Evolutionary conservation across 345 rosid species (phyloP), one percentile per base, ranked within the genome.

Genomic region (Draba incana): DNA sequence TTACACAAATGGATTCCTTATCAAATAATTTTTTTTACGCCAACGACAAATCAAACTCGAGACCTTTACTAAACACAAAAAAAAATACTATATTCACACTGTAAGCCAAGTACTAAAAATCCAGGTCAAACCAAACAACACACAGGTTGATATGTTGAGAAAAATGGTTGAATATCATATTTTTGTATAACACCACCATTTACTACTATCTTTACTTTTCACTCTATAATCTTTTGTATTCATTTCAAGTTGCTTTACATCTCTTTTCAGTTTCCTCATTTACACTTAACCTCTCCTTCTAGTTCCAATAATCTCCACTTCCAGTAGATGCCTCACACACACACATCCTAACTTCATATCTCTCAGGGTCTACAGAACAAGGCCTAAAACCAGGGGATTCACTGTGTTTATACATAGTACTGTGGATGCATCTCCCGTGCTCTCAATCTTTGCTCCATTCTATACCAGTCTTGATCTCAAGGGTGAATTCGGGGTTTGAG

Each of bases 381-480:
- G 46, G 55, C 50, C 50, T 20, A 55, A 47, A 62, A 55, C 25
- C 50, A 13, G 45, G 41, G 57, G 28, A 57, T 38, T 27, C 57
- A 42, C 27, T 30, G 52, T 59, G 58, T 60, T 42, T 62, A 45
- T 46, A 47, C 51, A 56, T 72, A 60, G 46, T 73, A 48, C 16
- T 58, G 43, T 20, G 52, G 20, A 28, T 20, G 20, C 31, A 50
- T 33, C 64, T 49, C 58, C 47, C 35, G 6, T 38, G 44, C 16
- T 23, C 50, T 67, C 61, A 8, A 25, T 28, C 52, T 45, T 62
- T 53, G 51, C 58, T 39, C 58, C 53, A 57, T 27, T 55, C 78
- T 74, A 86, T 20, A 84, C 62, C 42, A 78, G 83, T 73, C 90
- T 84, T 44, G 79, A 71, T 79, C 87, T 87, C 38, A 88, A 80